phyloP scores from a whole-genome alignment of 345 rosid genomes.

The Heritiera fomes region DNA sequence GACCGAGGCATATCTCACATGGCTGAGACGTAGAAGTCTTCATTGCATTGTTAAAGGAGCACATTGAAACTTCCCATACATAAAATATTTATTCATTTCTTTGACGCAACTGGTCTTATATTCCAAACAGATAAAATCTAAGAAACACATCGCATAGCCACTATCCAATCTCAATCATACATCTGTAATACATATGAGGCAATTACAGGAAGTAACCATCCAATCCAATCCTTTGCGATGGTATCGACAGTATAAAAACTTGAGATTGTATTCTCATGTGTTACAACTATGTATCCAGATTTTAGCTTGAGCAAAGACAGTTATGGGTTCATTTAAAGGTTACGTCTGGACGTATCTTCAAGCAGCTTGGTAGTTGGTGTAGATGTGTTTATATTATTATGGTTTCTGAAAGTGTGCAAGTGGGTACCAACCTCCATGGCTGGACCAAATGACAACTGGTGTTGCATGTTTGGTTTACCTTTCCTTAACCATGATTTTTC shows the following conservation, averaged over 20 bases:
- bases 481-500: slow-evolving; percentile 3
- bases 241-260: neutral
- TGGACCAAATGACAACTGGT: slow-evolving; percentile 23
- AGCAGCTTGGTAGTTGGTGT: neutral
- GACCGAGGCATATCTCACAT: slow-evolving; percentile 60
- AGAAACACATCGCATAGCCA: neutral
- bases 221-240: neutral
- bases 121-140: neutral
- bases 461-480: slow-evolving; percentile 13
- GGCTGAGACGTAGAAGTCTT: slow-evolving; percentile 43
- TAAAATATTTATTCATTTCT: slow-evolving; percentile 11
- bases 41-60: slow-evolving; percentile 36
- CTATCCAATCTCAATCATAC: slow-evolving; percentile 1
- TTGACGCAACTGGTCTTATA: slow-evolving; percentile 16
- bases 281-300: neutral
- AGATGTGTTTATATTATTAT: neutral
- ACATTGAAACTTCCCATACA: slow-evolving; percentile 23
- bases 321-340: neutral
- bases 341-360: slow-evolving; percentile 9
- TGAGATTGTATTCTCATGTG: neutral
- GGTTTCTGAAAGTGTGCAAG: neutral
- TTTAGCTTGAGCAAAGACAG: neutral
- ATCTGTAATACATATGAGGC: neutral
- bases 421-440: slow-evolving; percentile 10
- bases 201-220: neutral